Base-by-base conservation (phyloP, 768 basidiomycete genomes). In the Trametes cinnabarina region DNA sequence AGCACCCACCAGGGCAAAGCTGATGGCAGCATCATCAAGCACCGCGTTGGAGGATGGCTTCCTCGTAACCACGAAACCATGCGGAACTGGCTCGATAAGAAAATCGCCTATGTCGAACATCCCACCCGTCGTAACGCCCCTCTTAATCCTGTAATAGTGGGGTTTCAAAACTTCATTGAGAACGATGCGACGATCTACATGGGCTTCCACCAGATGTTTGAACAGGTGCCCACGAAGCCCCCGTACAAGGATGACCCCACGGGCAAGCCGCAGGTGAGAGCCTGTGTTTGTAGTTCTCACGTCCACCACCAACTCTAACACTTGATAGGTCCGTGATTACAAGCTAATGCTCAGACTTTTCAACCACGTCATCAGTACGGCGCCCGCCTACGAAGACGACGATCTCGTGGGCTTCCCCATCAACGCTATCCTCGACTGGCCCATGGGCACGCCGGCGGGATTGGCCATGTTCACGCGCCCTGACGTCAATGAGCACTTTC, bases 371-470 rank as follows among this genome's bases (percentile, higher is more conserved):
- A 60, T 82, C 44, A 63, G 63, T n/a, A 71, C 73, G 25, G 75
- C 81, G 0, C 80, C 80, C 0, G 55, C 50, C 2, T 82, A 72
- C 69, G 72, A 73, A 10, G 63, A 74, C 47, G 67, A 71, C n/a
- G 74, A 72, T 15, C 63, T 77, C 11, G 75, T 82, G 34, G 79
- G 78, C 11, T 72, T 77, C 26, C 80, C 82, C 9, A 76, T 83
- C 65, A 75, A 78, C 52, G 75, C 76, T 3, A 64, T 82, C 48
- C 69, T 80, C 50, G 73, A 79, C 47, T 75, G 69, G 70, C 75
- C 68, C 17, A 81, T 80, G 72, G 76, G 73, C 12, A 75, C 74
- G 9, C 68, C 71, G 2, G 71, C 70, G 42, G 57, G 73, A 2
- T 50, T 47, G 40, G 17, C 69, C 17, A 64, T 66, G 25, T 77